Percentiles rank a stretch among this genome's conserved stretches.
These are phyloP conservation scores for Podaxis carcinomalis DNA, from an alignment of 768 basidiomycete genomes.

Conservation along the genomic window DNA sequence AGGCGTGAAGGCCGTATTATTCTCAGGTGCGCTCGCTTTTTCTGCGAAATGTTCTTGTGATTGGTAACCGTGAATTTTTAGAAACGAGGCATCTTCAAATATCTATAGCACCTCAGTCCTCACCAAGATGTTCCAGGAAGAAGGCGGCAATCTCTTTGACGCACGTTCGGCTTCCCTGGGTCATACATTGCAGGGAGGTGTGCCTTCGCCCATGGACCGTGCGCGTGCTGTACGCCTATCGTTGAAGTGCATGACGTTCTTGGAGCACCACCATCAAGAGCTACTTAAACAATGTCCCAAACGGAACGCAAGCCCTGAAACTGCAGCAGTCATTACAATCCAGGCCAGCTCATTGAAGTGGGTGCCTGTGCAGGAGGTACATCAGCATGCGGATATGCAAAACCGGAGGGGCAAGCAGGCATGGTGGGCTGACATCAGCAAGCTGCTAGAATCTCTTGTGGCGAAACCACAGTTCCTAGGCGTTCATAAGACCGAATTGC, in stretches of 20 bases:
- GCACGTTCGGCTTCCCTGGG: conserved; percentile 94
- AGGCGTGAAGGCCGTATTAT: conserved; percentile 92
- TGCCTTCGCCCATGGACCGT: conserved; percentile 93
- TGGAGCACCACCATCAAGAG: conserved; percentile 72
- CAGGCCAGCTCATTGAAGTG: conserved; percentile 77
- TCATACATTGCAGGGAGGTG: conserved; percentile 94
- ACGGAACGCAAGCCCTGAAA: conserved; percentile 54
- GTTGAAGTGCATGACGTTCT: conserved; percentile 90
- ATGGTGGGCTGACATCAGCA: conserved; percentile 76
- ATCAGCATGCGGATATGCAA: conserved; percentile 85
- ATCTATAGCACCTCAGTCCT: conserved; percentile 92
- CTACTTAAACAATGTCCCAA: conserved; percentile 46
- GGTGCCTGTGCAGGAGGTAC: conserved; percentile 83
- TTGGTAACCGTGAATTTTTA: conserved; percentile 23
- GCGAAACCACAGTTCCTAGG: conserved; percentile 57
- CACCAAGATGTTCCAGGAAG: conserved; percentile 92
- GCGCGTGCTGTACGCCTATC: conserved; percentile 87
- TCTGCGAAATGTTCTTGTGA: no score
- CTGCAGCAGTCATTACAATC: conserved; percentile 89
- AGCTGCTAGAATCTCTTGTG: conserved; percentile 70
- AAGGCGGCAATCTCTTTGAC: conserved; percentile 90
- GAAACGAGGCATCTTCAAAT: conserved; percentile 80
- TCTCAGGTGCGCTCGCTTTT: conserved; percentile 57
- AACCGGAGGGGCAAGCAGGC: conserved; percentile 72
- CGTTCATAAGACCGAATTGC: conserved; percentile 23